Evolutionary conservation across 1,284 basidiomycete genomes (phyloP).

Genomic region (Tilletia caries): DNA sequence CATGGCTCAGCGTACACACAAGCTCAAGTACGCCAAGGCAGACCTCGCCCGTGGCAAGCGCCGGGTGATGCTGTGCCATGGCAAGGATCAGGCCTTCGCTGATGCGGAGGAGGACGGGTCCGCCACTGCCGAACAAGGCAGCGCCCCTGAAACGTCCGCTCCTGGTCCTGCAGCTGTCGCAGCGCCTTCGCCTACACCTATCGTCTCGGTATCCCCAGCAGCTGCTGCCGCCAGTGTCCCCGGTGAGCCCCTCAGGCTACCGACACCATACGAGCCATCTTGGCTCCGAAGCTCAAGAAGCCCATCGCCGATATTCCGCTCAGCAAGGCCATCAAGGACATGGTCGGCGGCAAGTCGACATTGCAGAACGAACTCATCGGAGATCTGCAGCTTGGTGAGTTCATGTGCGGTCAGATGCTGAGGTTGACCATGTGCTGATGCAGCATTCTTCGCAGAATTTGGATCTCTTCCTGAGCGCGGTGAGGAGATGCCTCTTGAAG

Average conservation of each 20-base stretch:
- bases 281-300: slow-evolving; percentile 99
- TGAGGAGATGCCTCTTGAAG: slow-evolving; percentile 83
- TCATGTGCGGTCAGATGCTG: slow-evolving; percentile 66
- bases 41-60: slow-evolving; percentile 80
- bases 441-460: slow-evolving; percentile 53
- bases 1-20: slow-evolving; percentile 91
- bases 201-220: slow-evolving; percentile 58
- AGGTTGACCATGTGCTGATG: slow-evolving; percentile 16
- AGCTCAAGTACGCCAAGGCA: slow-evolving; percentile 88
- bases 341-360: slow-evolving; percentile 96
- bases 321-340: slow-evolving; percentile 95
- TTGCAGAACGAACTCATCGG: slow-evolving; percentile 95
- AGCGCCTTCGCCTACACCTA: slow-evolving; percentile 58
- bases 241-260: slow-evolving; percentile 84
- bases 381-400: slow-evolving; percentile 64
- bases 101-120: slow-evolving; percentile 63
- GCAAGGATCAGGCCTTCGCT: slow-evolving; percentile 93
- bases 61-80: slow-evolving; percentile 82
- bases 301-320: slow-evolving; percentile 79
- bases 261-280: slow-evolving; percentile 81
- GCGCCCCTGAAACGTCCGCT: slow-evolving; percentile 46
- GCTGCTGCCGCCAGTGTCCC: slow-evolving; percentile 67
- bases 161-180: slow-evolving; percentile 58
- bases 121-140: slow-evolving; percentile 55
- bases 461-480: slow-evolving; percentile 77